Conservation (phyloP, 331 rosid species). For the Ulmus americana region DNA sequence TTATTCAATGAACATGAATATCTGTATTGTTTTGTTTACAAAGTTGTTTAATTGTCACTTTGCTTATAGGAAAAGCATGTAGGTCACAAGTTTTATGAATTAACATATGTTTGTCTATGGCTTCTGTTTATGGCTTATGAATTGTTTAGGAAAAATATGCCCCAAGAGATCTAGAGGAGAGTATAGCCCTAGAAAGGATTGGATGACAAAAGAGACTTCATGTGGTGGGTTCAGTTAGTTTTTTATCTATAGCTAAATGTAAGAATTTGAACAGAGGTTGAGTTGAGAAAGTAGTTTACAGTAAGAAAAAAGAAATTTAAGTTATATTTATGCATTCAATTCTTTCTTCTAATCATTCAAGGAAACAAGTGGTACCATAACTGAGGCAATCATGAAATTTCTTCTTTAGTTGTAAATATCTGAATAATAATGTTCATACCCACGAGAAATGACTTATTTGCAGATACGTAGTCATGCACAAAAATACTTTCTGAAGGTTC, state of each 20-base stretch:
- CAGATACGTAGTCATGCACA: constrained; percentile 99
- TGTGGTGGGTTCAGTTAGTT: not conserved
- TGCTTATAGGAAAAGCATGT: not conserved
- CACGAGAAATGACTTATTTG: constrained; percentile 2
- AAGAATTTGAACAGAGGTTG: not conserved
- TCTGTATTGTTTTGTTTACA: not conserved
- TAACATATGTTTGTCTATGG: not conserved
- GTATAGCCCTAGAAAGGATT: not conserved
- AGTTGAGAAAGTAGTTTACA: not conserved
- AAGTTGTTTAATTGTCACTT: not conserved
- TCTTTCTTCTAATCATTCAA: not conserved
- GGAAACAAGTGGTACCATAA: not conserved
- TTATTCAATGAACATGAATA: not conserved
- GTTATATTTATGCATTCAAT: not conserved
- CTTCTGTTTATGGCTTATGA: not conserved
- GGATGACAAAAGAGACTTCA: not conserved
- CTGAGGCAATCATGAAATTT: not conserved
- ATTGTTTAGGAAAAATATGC: not conserved
- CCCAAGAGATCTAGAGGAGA: not conserved
- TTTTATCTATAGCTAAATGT: not conserved
- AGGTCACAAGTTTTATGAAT: not conserved
- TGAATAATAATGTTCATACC: not conserved
- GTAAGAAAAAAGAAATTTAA: not conserved
- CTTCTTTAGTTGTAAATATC: not conserved
- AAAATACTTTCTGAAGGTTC: constrained; percentile 90